Base-by-base conservation (phyloP, 345 rosid genomes). In the Dipteronia dyeriana region DNA sequence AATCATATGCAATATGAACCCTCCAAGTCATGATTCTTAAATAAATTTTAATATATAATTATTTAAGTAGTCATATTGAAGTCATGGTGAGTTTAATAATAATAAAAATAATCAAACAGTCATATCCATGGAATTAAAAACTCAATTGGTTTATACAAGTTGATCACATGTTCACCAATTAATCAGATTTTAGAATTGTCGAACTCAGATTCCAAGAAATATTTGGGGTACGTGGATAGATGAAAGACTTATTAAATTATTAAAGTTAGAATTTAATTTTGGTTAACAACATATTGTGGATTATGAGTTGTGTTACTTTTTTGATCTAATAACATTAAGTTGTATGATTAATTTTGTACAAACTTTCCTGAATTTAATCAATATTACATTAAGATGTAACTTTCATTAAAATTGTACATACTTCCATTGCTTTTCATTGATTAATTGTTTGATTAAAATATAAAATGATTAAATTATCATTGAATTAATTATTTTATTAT, bases 1-100 rank as follows among this genome's bases (percentile, higher is more conserved):
- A 41, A 54, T 54, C 57, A 45, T 59, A 1, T 39, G 66, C 57
- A 66, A 10, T 26, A 73, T 38, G 34, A 38, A 49, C 45, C n/a
- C 39, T 60, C 29, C 62, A 56, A 71, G 60, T 75, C 63, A 43
- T 7, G 41, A 59, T 59, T 74, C 25, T 25, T 11, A 26, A 2
- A 29, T 47, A 60, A 73, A 72, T 38, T 51, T 51, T 59, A 12
- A 59, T 22, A 19, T 56, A 74, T 79, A 68, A 60, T 78, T 74
- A 74, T 34, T 34, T 34, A 34, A 34, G 38, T 34, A 34, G 64
- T 80, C 79, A 80, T 78, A 68, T 74, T 77, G 74, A 75, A 81
- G 43, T 79, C 82, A 78, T 75, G 79, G 77, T 78, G 68, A 76
- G 67, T 79, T 84, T 78, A 75, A 62, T 84, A 83, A 79, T 68